A percentile compares a stretch with the other conserved stretches of the same genome.
phyloP scores from a whole-genome alignment of 768 basidiomycete species.

The Xerocomellus intermedius region DNA sequence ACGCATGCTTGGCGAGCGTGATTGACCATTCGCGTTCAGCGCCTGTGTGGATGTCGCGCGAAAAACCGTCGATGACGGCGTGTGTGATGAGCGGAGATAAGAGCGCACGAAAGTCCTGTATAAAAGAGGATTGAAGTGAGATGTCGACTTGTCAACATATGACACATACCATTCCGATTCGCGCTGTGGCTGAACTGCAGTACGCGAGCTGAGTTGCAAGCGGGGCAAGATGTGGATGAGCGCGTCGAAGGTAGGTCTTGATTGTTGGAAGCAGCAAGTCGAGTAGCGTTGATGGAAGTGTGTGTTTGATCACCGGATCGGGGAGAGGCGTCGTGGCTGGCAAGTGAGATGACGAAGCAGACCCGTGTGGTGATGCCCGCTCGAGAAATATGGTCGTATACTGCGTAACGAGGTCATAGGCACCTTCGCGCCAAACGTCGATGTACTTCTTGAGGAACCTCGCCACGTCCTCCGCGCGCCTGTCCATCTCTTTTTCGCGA shows the following conservation, averaged over 20 bases:
- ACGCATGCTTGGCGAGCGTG: constrained; percentile 24
- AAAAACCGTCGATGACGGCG: constrained; percentile 60
- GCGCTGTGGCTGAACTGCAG: constrained; percentile 86
- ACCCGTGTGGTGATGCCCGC: constrained; percentile 40
- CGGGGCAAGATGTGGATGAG: constrained; percentile 65
- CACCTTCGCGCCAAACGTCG: constrained; percentile 88
- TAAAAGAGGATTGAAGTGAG: not conserved
- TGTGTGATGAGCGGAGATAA: constrained; percentile 64
- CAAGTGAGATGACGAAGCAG: constrained; percentile 18
- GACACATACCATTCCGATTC: constrained; percentile 70
- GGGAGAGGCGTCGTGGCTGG: constrained; percentile 21
- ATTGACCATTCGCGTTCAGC: constrained; percentile 37
- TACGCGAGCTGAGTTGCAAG: constrained; percentile 94
- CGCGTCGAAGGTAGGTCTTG: constrained; percentile 55
- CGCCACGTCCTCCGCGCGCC: constrained; percentile 69
- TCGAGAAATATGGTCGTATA: constrained; percentile 89
- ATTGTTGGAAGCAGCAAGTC: constrained; percentile 67
- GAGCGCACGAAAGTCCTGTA: constrained; percentile 63
- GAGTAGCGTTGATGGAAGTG: constrained; percentile 32
- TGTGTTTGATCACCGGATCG: constrained; percentile 28
- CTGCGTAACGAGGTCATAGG: constrained; percentile 89
- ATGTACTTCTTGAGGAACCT: constrained; percentile 83
- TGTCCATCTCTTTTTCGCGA: constrained; percentile 47
- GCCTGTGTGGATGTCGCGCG: constrained; percentile 38
- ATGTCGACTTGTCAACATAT: not conserved